Evolutionary conservation across 2,329 filamentous ascomycete genomes (phyloP).

Genomic region (Triangularia verruculosa): DNA sequence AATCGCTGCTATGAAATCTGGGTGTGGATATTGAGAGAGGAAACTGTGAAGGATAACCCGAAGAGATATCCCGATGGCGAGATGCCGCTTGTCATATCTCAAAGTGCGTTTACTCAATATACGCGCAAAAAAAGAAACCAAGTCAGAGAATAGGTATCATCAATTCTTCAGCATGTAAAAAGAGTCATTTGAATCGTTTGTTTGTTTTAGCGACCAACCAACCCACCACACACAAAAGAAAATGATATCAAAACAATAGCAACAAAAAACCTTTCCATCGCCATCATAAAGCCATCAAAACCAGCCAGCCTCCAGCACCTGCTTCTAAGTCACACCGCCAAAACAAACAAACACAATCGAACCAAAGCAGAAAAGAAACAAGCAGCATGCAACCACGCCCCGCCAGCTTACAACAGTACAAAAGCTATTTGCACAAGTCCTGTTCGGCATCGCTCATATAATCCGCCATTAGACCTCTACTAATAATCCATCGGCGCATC

Average conservation of each 20-base stretch:
- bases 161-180: no score
- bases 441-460: background rate
- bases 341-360: background rate
- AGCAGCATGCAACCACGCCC: background rate
- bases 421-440: background rate
- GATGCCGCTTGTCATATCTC: no score
- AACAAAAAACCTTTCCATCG: background rate
- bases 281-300: background rate
- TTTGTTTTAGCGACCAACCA: background rate
- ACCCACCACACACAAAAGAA: background rate
- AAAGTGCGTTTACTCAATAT: no score
- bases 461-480: conserved; percentile 8
- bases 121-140: no score
- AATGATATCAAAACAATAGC: background rate
- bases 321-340: background rate
- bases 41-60: no score
- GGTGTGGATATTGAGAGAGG: no score
- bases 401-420: background rate
- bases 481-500: conserved; percentile 79
- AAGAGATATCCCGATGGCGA: no score
- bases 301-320: background rate
- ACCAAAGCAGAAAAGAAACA: background rate
- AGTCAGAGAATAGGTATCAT: no score
- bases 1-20: background rate
- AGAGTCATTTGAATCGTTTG: no score